phyloP scores from a whole-genome alignment of 208 protist genomes.

The Leptomonas pyrrhocoris region DNA sequence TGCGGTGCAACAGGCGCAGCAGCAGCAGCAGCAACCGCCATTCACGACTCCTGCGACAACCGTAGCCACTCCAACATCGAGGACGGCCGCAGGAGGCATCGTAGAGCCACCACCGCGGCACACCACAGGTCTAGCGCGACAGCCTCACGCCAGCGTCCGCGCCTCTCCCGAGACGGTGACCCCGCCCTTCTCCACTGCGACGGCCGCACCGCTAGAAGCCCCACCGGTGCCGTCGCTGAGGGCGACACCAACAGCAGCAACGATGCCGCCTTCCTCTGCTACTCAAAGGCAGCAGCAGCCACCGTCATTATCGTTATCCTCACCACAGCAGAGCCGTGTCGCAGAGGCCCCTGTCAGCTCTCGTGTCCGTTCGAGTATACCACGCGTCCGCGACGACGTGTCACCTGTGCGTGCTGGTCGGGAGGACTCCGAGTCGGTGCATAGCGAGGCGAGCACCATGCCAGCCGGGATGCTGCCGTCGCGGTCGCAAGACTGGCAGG shows the following conservation, averaged over 20 bases:
- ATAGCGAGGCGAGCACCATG: constrained; percentile 27
- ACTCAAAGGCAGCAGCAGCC: neutral
- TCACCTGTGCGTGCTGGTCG: neutral
- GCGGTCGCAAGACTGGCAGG: neutral
- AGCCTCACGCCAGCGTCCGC: neutral
- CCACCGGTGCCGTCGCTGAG: neutral
- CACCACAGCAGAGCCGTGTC: neutral
- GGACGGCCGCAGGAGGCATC: neutral
- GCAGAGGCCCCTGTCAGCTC: neutral
- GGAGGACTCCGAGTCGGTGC: constrained; percentile 10
- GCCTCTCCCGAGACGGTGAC: neutral
- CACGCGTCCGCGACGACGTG: neutral
- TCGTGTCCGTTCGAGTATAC: neutral
- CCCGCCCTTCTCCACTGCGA: constrained; percentile 4
- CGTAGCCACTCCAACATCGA: no score
- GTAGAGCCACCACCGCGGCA: neutral
- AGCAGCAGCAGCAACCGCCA: neutral
- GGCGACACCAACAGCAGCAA: neutral
- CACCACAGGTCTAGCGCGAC: neutral
- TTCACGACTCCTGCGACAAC: no score
- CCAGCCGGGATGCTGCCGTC: constrained; percentile 16
- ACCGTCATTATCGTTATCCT: neutral
- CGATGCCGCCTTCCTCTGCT: neutral
- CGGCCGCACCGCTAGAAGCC: neutral
- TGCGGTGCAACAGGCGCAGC: neutral